Base-by-base conservation (phyloP, 345 rosid species). In the Passiflora organensis region DNA sequence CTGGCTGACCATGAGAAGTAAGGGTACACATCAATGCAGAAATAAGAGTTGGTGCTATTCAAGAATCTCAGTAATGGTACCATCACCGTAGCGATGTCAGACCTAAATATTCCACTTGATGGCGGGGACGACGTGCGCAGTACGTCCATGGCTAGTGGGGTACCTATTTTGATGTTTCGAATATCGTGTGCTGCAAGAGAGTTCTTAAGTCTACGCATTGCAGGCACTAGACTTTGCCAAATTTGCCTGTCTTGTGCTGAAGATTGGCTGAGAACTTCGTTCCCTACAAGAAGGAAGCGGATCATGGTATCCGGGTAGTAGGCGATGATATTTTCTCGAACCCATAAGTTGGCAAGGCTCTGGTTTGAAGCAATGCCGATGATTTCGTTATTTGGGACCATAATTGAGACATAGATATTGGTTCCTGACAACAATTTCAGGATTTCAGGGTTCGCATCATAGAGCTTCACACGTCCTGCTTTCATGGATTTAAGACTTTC, bases 11-110 rank as follows among this genome's bases (percentile, higher is more conserved):
- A 90, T 2, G 93, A 71, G 56, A 86, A 84, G 72, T 79, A 86
- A 39, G 97, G 97, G 67, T 86, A 86, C 14, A 67, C 90, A 50
- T 89, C 93, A 2, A 86, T 51, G 70, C 84, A 90, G 76, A 84
- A 78, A 60, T 67, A 77, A 15, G 95, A 90, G 50, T 76, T 78
- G 18, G 84, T 82, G 0, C 79, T 68, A 20, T 82, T 82, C 68
- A 86, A 66, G 76, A 86, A 84, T 22, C 56, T 76, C 6, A 89
- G 71, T 74, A 90, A 54, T 6, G 87, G 93, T 16, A 25, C 11
- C 44, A 90, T 78, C 57, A 84, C 82, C 1, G 78, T 15, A 4
- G 85, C 49, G 24, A 86, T 42, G 20, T 86, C 90, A 12, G 81
- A 47, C 55, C 81, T 67, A 60, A 90, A 90, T 38, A 51, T 59